These are phyloP conservation scores for Fusarium vanettenii DNA, from an alignment of 2,329 filamentous ascomycete species.

Conservation along the genomic window DNA sequence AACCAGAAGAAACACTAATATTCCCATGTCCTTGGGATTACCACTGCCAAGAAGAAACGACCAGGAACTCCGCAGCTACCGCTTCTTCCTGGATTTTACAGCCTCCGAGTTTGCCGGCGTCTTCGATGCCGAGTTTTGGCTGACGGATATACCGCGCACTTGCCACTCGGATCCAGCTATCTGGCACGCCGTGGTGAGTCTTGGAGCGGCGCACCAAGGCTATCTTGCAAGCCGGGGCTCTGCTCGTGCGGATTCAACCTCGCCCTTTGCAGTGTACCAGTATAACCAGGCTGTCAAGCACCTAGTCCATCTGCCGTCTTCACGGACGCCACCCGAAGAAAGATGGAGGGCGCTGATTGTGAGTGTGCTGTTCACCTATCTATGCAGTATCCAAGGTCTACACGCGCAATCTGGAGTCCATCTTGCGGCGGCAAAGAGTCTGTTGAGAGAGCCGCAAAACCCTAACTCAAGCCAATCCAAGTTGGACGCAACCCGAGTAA, in stretches of 20 bases:
- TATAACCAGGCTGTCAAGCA: neutral
- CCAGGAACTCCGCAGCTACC: constrained; percentile 10
- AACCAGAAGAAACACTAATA: neutral
- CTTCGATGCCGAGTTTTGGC: constrained; percentile 23
- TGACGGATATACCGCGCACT: neutral
- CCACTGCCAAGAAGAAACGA: neutral
- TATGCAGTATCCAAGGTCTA: neutral
- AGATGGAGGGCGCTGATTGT: neutral
- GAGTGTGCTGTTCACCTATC: neutral
- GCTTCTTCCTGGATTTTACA: constrained; percentile 10
- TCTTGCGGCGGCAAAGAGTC: neutral
- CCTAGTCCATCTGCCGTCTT: neutral
- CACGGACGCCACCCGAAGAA: neutral
- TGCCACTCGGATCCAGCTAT: constrained; percentile 14
- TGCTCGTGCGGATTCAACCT: neutral
- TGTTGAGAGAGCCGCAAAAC: neutral
- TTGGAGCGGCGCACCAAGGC: constrained; percentile 10
- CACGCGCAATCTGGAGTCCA: neutral
- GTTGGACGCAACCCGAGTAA: neutral
- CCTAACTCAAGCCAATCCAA: neutral
- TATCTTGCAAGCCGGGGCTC: neutral
- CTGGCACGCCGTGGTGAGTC: constrained; percentile 25
- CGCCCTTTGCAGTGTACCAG: neutral
- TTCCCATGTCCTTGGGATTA: accelerated
- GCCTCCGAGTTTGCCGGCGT: neutral